Conservation (phyloP, 805 yeast species). For the Candida ascalaphidarum region DNA sequence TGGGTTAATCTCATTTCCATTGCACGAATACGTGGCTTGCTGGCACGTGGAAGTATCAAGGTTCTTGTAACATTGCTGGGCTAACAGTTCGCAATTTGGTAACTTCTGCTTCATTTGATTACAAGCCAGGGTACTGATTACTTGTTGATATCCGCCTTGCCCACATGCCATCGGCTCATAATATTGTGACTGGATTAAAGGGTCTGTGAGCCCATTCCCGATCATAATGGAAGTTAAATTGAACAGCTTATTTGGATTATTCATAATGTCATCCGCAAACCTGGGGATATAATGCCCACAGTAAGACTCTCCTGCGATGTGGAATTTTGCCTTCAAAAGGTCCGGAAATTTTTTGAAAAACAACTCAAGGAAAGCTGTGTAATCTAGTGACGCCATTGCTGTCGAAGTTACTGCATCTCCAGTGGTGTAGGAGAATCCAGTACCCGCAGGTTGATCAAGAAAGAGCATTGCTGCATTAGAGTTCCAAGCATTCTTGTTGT, state of each 20-base stretch:
- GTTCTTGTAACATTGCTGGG: conserved; percentile 58
- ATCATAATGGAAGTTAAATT: conserved; percentile 62
- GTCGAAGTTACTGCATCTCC: conserved; percentile 58
- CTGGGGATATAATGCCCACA: conserved; percentile 97
- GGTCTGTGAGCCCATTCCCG: conserved; percentile 95
- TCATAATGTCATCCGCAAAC: conserved; percentile 56
- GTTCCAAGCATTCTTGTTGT: conserved; percentile 79
- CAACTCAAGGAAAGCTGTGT: conserved; percentile 54
- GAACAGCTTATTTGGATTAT: conserved; percentile 34
- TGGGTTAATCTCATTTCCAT: conserved; percentile 63
- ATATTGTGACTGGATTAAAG: conserved; percentile 73
- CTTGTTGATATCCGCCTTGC: conserved; percentile 44
- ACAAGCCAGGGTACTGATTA: conserved; percentile 66
- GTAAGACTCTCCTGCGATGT: conserved; percentile 89
- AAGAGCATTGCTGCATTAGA: conserved; percentile 70
- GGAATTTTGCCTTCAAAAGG: conserved; percentile 52
- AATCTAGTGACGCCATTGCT: conserved; percentile 55
- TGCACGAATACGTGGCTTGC: conserved; percentile 59
- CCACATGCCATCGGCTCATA: conserved; percentile 72
- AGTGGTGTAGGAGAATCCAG: conserved; percentile 73
- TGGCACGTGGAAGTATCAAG: conserved; percentile 37
- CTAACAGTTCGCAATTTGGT: conserved; percentile 16
- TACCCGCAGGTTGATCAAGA: conserved; percentile 92
- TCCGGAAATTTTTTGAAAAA: conserved; percentile 71
- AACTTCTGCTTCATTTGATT: conserved; percentile 57